phyloP scores from a whole-genome alignment of 73 alveolate genomes.

The Tetrahymena thermophila region DNA sequence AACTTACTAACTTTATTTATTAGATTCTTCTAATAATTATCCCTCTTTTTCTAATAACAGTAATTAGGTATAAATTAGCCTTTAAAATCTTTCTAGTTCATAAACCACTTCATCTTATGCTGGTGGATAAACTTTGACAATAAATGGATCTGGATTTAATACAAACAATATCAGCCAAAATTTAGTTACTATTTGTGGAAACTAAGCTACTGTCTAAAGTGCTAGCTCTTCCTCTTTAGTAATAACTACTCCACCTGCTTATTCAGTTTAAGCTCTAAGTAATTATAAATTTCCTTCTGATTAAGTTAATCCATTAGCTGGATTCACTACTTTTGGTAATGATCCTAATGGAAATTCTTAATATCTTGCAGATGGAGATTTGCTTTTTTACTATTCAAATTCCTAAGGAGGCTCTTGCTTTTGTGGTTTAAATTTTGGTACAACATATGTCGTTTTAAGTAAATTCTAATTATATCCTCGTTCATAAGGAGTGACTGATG shows the following conservation, averaged over 20 bases:
- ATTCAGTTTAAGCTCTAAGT: not conserved
- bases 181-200: not conserved
- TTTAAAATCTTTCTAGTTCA: not conserved
- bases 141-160: not conserved
- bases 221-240: not conserved
- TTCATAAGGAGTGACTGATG: conserved; percentile 12
- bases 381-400: not conserved
- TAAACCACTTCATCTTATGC: not conserved
- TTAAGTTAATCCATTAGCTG: not conserved
- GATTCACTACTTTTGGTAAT: not conserved
- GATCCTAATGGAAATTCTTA: not conserved
- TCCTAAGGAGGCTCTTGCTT: not conserved
- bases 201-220: not conserved
- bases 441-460: not conserved
- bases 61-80: not conserved
- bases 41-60: not conserved
- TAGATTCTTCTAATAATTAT: not conserved
- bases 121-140: not conserved
- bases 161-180: not conserved
- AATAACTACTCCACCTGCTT: not conserved
- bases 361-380: not conserved
- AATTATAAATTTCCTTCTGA: not conserved
- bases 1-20: not conserved
- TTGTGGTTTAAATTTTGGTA: not conserved
- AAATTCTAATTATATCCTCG: not conserved